phyloP scores from a whole-genome alignment of 164 flowering plant genomes.

The Kalanchoe fedtschenkoi region DNA sequence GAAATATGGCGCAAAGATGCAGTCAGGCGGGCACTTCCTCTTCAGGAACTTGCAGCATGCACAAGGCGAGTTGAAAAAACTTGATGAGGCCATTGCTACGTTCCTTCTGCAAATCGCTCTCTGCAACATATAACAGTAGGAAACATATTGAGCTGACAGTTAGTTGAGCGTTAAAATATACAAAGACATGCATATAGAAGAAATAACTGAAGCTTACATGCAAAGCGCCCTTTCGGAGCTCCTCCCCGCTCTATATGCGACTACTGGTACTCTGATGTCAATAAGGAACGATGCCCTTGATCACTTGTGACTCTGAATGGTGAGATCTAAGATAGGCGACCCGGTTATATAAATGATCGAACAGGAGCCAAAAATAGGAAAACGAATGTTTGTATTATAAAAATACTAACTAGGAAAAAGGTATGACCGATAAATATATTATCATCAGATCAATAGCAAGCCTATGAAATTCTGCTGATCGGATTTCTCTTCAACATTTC shows the following conservation, averaged over 20 bases:
- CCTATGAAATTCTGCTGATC: background rate
- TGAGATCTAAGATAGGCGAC: background rate
- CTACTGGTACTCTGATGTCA: no score
- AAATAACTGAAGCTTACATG: background rate
- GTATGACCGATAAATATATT: background rate
- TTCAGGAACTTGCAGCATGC: slow-evolving; percentile 84
- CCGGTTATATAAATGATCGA: background rate
- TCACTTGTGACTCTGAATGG: background rate
- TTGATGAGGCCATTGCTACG: slow-evolving; percentile 36
- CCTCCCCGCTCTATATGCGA: background rate
- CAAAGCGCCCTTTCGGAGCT: no score
- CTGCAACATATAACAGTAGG: background rate
- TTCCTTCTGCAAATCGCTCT: background rate
- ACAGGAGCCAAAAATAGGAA: background rate
- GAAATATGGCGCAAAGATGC: slow-evolving; percentile 65
- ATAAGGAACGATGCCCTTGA: no score
- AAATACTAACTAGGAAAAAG: slow-evolving; percentile 1
- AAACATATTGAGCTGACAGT: background rate
- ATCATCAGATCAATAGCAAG: background rate
- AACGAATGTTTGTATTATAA: background rate
- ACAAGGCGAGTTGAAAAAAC: slow-evolving; percentile 64
- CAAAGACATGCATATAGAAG: background rate
- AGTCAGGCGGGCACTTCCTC: slow-evolving; percentile 63
- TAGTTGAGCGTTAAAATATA: background rate
- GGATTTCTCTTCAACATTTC: background rate